Evolutionary conservation across 257 asterid species (phyloP), one percentile per base, ranked within the genome.

Genomic region (Fraxinus excelsior): DNA sequence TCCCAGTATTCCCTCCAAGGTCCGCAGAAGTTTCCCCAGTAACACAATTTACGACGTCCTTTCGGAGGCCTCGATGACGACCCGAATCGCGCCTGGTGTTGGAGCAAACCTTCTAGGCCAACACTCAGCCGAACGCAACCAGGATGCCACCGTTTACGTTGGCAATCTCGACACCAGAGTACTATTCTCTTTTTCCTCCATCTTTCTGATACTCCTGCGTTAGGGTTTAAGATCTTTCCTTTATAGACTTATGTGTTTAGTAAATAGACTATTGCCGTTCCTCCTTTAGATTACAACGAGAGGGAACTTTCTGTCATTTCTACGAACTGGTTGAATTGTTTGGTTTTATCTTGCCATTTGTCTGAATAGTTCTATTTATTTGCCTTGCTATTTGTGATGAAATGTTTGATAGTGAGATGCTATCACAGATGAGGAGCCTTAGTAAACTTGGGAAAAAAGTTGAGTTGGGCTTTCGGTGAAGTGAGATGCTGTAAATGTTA

Each of bases 61-160:
- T 49, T 51, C 23, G 10, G 25, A 51, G 62, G 62, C 25, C 13
- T 35, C 26, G 29, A 88, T 86, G 98, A 92, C 98, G 76, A 92
- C 97, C 64, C 84, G 98, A 83, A 94, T 94, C 51, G 97, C 97
- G 76, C 98, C 96, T 2, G 98, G 97, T 0, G 97, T 94, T 9
- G 97, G 97, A 71, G 96, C 97, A 5, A 94, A 94, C 80, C 96
- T 94, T 37, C 90, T 94, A 71, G 97, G 98, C 40, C 98, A 94
- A 85, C 98, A 94, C 84, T 86, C 97, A 40, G 97, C 97, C 79
- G 98, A 94, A 89, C 93, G 97, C 80, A 94, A 94, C 90, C 97
- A 94, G 76, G 97, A 92, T 73, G 97, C 98, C 82, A 94, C 98
- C 82, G 95, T 96, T 53, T 92, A 92, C 82, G 97, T 91, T 74